Conservation (phyloP, 2,329 filamentous ascomycete genomes). For the Phialemonium atrogriseum region DNA sequence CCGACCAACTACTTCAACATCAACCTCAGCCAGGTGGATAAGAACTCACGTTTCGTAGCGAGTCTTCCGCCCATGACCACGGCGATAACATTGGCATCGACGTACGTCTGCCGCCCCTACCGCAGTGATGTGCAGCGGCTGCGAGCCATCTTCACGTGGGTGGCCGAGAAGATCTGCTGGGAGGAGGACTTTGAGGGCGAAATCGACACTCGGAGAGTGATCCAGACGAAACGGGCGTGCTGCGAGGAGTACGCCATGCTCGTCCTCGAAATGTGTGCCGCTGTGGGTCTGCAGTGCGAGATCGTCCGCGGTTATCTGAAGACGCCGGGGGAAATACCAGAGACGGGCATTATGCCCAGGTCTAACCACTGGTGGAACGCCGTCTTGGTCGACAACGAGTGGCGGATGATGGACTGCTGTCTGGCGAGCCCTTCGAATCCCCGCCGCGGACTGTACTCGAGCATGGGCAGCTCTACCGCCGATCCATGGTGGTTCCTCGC, state of each 20-base stretch:
- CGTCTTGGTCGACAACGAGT: conserved; percentile 85
- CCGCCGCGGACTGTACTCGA: conserved; percentile 68
- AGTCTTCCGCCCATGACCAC: conserved; percentile 76
- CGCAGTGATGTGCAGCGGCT: conserved; percentile 88
- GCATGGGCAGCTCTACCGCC: conserved; percentile 57
- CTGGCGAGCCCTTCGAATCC: conserved; percentile 88
- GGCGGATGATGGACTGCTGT: conserved; percentile 93
- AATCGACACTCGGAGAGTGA: conserved; percentile 72
- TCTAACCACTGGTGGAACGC: conserved; percentile 98
- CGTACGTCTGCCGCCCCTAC: conserved; percentile 89
- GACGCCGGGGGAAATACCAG: conserved; percentile 72
- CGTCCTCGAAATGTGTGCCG: conserved; percentile 87
- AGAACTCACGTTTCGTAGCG: conserved; percentile 85
- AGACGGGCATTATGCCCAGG: conserved; percentile 73
- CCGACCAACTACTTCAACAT: conserved; percentile 73
- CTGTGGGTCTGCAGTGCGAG: conserved; percentile 82
- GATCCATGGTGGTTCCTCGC: conserved; percentile 94
- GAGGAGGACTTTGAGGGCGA: conserved; percentile 89
- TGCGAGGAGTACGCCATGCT: conserved; percentile 84
- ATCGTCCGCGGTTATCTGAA: conserved; percentile 88
- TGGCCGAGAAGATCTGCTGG: conserved; percentile 83
- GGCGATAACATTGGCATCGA: conserved; percentile 74
- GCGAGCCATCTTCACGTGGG: conserved; percentile 95
- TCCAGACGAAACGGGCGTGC: conserved; percentile 76
- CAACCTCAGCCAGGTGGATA: conserved; percentile 84